phyloP scores from a whole-genome alignment of 768 basidiomycete genomes.

The Kwoniella dejecticola region DNA sequence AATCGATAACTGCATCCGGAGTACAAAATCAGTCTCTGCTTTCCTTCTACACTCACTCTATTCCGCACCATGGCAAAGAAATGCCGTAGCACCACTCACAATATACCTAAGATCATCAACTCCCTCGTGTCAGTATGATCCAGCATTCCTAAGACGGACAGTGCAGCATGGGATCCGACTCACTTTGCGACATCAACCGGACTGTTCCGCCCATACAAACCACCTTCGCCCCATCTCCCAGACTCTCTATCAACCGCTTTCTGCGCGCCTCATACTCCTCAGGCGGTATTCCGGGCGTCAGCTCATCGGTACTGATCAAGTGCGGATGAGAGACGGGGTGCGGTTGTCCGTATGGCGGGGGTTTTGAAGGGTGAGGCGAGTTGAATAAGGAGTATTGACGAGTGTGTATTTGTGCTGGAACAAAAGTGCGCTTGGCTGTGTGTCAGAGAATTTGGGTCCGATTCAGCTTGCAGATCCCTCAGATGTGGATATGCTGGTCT shows the following conservation, averaged over 20 bases:
- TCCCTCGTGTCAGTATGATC: no score
- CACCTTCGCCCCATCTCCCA: constrained; percentile 74
- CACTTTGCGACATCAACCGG: constrained; percentile 59
- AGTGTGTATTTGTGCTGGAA: background rate
- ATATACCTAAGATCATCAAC: constrained; percentile 10
- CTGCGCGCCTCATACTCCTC: constrained; percentile 77
- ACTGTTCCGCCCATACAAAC: constrained; percentile 75
- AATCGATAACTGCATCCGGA: constrained; percentile 28
- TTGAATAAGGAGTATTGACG: constrained; percentile 17
- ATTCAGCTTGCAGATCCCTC: no score
- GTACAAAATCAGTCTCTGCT: no score
- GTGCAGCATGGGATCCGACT: constrained; percentile 60
- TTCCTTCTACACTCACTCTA: no score
- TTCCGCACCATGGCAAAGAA: no score
- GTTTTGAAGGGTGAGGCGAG: constrained; percentile 59
- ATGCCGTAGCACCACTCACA: constrained; percentile 18
- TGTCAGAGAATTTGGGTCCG: no score
- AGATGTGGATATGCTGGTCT: no score
- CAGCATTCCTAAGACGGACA: no score
- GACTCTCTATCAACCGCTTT: constrained; percentile 67
- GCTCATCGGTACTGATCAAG: constrained; percentile 68
- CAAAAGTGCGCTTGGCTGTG: no score
- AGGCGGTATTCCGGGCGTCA: constrained; percentile 77
- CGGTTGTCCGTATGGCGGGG: constrained; percentile 79
- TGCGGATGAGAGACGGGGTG: constrained; percentile 77